These are phyloP conservation scores for Talaromyces proteolyticus DNA, from an alignment of 495 filamentous ascomycete genomes.

Conservation along the genomic window DNA sequence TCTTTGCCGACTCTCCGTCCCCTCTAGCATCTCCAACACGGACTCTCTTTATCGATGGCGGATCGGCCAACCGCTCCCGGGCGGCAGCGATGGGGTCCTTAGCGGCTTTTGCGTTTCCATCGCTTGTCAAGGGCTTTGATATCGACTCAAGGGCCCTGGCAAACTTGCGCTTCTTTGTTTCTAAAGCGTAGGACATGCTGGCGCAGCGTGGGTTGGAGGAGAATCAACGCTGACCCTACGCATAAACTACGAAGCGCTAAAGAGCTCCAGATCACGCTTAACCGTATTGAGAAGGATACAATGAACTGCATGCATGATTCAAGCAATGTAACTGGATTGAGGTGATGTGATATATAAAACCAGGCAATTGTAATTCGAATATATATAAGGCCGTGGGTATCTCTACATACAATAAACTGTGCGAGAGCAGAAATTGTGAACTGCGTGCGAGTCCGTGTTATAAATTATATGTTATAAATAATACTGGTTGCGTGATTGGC, in stretches of 20 bases:
- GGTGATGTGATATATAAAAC: too few relatives aligned
- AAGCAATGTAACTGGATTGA: too few relatives aligned
- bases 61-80: slow-evolving; percentile 19
- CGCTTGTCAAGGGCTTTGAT: slow-evolving; percentile 28
- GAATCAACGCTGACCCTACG: neutral
- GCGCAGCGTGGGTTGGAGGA: neutral
- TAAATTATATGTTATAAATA: too few relatives aligned
- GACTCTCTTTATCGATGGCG: slow-evolving; percentile 34
- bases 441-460: too few relatives aligned
- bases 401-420: too few relatives aligned
- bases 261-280: neutral
- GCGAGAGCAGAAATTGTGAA: too few relatives aligned
- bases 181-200: slow-evolving; percentile 44
- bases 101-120: slow-evolving; percentile 13
- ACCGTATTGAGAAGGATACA: neutral
- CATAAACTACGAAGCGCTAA: too few relatives aligned
- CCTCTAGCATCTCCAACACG: slow-evolving; percentile 22
- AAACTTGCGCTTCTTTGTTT: slow-evolving; percentile 52
- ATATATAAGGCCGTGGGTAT: too few relatives aligned
- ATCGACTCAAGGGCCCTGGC: slow-evolving; percentile 51
- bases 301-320: too few relatives aligned
- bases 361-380: too few relatives aligned
- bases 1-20: slow-evolving; percentile 9
- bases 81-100: slow-evolving; percentile 18
- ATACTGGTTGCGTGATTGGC: slow-evolving; percentile 1